phyloP scores from a whole-genome alignment of 2,329 filamentous ascomycete genomes.

The Plectosphaerella plurivora region DNA sequence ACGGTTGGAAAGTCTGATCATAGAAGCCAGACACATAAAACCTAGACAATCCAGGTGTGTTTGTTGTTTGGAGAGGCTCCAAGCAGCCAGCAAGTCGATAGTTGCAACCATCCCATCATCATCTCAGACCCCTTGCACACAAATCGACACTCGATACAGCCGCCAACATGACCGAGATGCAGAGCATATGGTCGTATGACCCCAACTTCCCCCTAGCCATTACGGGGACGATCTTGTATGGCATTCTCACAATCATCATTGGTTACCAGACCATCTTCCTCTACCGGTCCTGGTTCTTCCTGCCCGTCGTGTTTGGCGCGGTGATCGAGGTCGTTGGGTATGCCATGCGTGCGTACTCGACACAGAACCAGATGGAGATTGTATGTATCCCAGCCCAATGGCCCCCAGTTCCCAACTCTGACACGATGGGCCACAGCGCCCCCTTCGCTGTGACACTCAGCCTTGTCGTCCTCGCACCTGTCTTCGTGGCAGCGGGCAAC shows the following conservation, averaged over 20 bases:
- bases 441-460: conserved; percentile 33
- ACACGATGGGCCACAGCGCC: conserved; percentile 12
- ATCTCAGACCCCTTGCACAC: not conserved
- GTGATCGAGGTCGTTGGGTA: conserved; percentile 38
- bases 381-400: conserved; percentile 14
- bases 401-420: not conserved
- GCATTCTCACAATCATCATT: conserved; percentile 29
- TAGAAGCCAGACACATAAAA: too few relatives aligned
- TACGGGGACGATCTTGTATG: conserved; percentile 34
- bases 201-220: conserved; percentile 37
- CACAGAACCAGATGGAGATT: conserved; percentile 26
- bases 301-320: conserved; percentile 34
- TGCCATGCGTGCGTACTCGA: conserved; percentile 28
- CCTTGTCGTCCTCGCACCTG: conserved; percentile 42
- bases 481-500: conserved; percentile 44
- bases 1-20: too few relatives aligned
- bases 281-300: conserved; percentile 37
- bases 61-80: too few relatives aligned
- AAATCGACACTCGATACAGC: not conserved
- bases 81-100: not conserved
- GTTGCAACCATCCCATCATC: not conserved
- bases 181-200: conserved; percentile 36
- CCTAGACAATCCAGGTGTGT: too few relatives aligned
- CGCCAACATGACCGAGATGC: conserved; percentile 17
- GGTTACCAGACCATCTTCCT: conserved; percentile 34